A percentile compares a stretch with the other conserved stretches of the same genome.
Evolutionary conservation across 2,329 filamentous ascomycete species (phyloP).

Genomic region (Cladophialophora carrionii): DNA sequence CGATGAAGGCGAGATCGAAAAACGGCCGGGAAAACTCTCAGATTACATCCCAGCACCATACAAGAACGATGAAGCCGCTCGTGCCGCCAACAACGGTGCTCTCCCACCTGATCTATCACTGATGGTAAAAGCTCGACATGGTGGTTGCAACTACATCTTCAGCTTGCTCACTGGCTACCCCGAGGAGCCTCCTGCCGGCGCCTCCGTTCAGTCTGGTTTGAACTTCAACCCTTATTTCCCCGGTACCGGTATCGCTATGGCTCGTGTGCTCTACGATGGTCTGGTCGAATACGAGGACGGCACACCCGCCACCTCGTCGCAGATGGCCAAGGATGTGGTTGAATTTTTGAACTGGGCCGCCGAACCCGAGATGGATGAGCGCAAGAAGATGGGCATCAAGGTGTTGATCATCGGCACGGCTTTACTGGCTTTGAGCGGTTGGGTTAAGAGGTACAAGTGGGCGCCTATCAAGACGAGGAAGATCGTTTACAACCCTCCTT

Average conservation of each 20-base stretch:
- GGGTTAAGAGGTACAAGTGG: conserved; percentile 99
- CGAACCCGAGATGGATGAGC: conserved; percentile 98
- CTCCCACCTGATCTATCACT: conserved; percentile 95
- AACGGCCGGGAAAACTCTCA: conserved; percentile 96
- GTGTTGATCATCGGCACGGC: conserved; percentile 77
- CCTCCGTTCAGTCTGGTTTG: conserved; percentile 79
- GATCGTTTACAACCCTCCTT: conserved; percentile 72
- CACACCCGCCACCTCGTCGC: conserved; percentile 89
- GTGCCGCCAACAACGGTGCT: conserved; percentile 97
- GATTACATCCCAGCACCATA: conserved; percentile 95
- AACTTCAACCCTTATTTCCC: conserved; percentile 99
- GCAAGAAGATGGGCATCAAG: conserved; percentile 99
- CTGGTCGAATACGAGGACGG: conserved; percentile 98
- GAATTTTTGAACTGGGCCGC: conserved; percentile 99
- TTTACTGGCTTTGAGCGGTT: conserved; percentile 85
- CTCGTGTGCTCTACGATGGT: conserved; percentile 95
- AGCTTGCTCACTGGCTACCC: conserved; percentile 94
- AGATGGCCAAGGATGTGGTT: conserved; percentile 99
- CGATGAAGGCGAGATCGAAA: conserved; percentile 96
- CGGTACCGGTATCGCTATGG: conserved; percentile 95
- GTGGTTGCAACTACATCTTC: conserved; percentile 99
- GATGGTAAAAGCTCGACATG: conserved; percentile 97
- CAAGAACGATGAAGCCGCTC: conserved; percentile 98
- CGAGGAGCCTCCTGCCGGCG: conserved; percentile 90
- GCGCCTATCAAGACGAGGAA: conserved; percentile 92